A percentile compares a stretch with the other conserved stretches of the same genome.
These are phyloP conservation scores for Datura wrightii DNA, from an alignment of 257 asterid genomes.

Conservation along the genomic window DNA sequence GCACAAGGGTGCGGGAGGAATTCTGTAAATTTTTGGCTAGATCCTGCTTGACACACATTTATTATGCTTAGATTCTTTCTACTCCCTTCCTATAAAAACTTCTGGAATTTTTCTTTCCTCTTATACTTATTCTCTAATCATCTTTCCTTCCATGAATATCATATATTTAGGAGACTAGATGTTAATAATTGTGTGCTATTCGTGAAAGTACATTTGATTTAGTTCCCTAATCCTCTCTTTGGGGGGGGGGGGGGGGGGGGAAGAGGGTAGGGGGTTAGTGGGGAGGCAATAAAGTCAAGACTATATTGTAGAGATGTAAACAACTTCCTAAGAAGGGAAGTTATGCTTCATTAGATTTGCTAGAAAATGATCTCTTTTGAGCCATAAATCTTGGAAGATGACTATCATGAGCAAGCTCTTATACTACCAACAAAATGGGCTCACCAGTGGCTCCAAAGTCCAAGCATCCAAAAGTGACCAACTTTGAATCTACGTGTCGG, in stretches of 20 bases:
- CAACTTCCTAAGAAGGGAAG: background rate
- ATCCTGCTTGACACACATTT: too few species aligned
- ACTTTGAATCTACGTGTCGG: too few species aligned
- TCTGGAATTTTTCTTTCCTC: background rate
- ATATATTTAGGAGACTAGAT: background rate
- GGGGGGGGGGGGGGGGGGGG: too few species aligned
- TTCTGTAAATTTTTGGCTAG: background rate
- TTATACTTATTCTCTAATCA: background rate
- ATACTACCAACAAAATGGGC: background rate
- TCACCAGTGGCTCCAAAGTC: background rate
- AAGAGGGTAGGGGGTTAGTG: background rate
- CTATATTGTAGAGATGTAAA: background rate
- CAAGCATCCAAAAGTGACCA: conserved; percentile 1
- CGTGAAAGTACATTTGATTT: background rate
- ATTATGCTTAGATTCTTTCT: too few species aligned
- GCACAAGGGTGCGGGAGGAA: background rate
- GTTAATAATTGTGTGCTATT: too few species aligned
- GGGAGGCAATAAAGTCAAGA: background rate
- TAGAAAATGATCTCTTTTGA: background rate
- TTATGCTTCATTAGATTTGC: conserved; percentile 9
- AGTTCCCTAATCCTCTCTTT: too few species aligned
- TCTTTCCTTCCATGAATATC: background rate
- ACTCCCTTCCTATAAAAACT: too few species aligned
- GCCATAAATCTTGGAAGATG: conserved; percentile 5
- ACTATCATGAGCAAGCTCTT: background rate